A percentile compares a stretch with the other conserved stretches of the same genome.
Evolutionary conservation across 2,329 filamentous ascomycete genomes (phyloP).

Genomic region (Xylariaceae sp.): DNA sequence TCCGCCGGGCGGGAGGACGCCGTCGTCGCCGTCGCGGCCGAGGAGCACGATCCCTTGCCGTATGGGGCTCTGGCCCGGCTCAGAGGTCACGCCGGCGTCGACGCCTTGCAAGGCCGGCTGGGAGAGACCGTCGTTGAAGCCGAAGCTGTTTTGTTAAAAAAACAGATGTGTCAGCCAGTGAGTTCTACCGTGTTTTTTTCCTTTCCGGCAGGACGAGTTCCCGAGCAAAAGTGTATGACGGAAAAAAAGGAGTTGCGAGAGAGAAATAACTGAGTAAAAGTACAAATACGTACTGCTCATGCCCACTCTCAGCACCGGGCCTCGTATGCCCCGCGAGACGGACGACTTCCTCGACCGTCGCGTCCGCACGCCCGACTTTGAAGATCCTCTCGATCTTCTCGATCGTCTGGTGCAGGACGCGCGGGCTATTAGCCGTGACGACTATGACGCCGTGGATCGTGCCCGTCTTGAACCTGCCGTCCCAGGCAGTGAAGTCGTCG

Average conservation of each 20-base stretch:
- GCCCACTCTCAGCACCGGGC: constrained; percentile 31
- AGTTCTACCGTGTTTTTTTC: no score
- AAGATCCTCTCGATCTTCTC: constrained; percentile 30
- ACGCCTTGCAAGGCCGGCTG: constrained; percentile 35
- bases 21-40: constrained; percentile 32
- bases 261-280: no score
- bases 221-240: no score
- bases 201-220: no score
- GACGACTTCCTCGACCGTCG: constrained; percentile 28
- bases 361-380: constrained; percentile 9
- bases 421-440: constrained; percentile 28
- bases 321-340: constrained; percentile 30
- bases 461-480: constrained; percentile 28
- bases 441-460: constrained; percentile 35
- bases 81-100: constrained; percentile 13
- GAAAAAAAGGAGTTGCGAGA: no score
- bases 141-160: constrained; percentile 36
- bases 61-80: constrained; percentile 24
- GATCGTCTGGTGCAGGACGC: constrained; percentile 25
- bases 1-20: neutral
- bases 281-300: constrained; percentile 36
- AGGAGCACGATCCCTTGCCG: constrained; percentile 33
- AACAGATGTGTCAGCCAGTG: no score
- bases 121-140: constrained; percentile 38
- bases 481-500: constrained; percentile 27